Percentiles rank a stretch among this genome's conserved stretches.
These are phyloP conservation scores for Thelephora ganbajun DNA, from an alignment of 768 basidiomycete species.

Conservation along the genomic window DNA sequence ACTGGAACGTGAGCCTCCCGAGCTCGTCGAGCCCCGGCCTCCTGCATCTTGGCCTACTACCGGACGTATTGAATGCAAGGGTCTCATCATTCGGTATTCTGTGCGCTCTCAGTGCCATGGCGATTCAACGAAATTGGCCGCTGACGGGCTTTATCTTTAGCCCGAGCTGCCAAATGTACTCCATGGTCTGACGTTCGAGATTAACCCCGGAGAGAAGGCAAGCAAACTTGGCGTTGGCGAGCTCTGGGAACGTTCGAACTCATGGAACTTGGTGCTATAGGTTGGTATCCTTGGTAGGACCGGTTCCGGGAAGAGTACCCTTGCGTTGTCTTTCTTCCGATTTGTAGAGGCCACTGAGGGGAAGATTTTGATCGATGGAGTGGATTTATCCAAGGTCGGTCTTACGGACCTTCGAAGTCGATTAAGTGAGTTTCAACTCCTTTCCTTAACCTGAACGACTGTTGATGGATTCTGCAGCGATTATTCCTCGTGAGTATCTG, in stretches of 20 bases:
- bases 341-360: slow-evolving; percentile 82
- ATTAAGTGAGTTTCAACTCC: slow-evolving; percentile 23
- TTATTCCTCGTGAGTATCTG: slow-evolving; percentile 48
- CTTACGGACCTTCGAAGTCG: slow-evolving; percentile 68
- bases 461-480: slow-evolving; percentile 18
- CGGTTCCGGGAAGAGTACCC: slow-evolving; percentile 59
- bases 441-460: neutral
- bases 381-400: slow-evolving; percentile 70
- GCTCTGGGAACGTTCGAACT: neutral
- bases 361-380: slow-evolving; percentile 57
- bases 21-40: slow-evolving; percentile 81
- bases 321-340: slow-evolving; percentile 77
- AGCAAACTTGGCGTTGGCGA: neutral
- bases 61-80: slow-evolving; percentile 57
- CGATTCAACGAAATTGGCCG: neutral
- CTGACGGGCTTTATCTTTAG: slow-evolving; percentile 22
- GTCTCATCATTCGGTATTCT: slow-evolving; percentile 66
- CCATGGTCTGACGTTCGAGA: slow-evolving; percentile 62
- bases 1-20: slow-evolving; percentile 60
- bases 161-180: slow-evolving; percentile 81
- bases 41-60: slow-evolving; percentile 62
- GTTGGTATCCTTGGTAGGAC: slow-evolving; percentile 62
- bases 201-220: slow-evolving; percentile 63
- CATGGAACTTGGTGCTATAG: slow-evolving; percentile 19
- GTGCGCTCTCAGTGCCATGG: slow-evolving; percentile 25